phyloP scores from a whole-genome alignment of 2,329 filamentous ascomycete species.

The Epichloe sibirici region DNA sequence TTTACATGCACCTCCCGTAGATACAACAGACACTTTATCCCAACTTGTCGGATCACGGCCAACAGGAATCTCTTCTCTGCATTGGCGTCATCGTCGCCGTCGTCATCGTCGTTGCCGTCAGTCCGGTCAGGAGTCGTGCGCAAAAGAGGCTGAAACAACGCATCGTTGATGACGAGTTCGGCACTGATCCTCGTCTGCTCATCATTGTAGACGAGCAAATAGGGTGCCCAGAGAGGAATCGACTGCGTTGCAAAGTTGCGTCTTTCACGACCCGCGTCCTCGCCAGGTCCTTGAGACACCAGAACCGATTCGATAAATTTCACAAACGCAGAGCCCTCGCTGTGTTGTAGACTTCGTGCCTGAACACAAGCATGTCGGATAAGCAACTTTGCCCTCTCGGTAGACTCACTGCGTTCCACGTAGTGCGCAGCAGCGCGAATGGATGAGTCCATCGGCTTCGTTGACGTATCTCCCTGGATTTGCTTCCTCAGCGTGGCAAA shows the following conservation, averaged over 20 bases:
- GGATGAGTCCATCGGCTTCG: constrained; percentile 38
- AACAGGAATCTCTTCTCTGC: constrained; percentile 4
- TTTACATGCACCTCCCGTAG: constrained; percentile 34
- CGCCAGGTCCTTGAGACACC: constrained; percentile 17
- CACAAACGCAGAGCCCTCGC: constrained; percentile 37
- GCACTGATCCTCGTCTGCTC: constrained; percentile 27
- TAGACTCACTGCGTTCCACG: constrained; percentile 28
- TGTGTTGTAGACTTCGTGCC: constrained; percentile 30
- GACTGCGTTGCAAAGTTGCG: constrained; percentile 13
- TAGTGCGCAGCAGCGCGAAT: constrained; percentile 46
- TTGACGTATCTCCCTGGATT: constrained; percentile 33
- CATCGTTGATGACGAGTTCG: constrained; percentile 30
- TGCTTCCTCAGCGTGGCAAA: constrained; percentile 39
- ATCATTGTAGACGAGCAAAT: constrained; percentile 36
- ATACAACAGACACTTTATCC: constrained; percentile 31
- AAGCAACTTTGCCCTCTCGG: constrained; percentile 24
- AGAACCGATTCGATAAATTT: constrained; percentile 26
- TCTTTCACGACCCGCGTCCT: constrained; percentile 12
- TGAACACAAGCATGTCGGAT: constrained; percentile 32
- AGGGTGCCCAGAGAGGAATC: constrained; percentile 37
- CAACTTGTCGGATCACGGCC: constrained; percentile 27
- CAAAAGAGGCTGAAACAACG: constrained; percentile 26
- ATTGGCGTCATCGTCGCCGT: neutral
- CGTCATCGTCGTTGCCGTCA: neutral
- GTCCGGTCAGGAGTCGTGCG: neutral